phyloP scores from a whole-genome alignment of 306 rosid species.

The Oemleria cerasiformis region DNA sequence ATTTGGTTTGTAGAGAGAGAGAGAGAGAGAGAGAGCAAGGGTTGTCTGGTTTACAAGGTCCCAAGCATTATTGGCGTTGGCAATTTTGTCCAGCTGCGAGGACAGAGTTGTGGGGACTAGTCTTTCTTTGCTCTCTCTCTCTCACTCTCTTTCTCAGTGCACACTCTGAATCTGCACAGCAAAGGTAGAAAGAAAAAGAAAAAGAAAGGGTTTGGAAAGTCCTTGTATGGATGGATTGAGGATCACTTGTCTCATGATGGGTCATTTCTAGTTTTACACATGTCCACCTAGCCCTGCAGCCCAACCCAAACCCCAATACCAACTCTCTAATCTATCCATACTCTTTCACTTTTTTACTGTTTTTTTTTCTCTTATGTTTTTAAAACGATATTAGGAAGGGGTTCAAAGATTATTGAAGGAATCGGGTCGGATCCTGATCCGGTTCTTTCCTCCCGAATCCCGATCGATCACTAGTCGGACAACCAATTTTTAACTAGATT shows the following conservation, averaged over 20 bases:
- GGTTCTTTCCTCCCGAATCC: too few species aligned
- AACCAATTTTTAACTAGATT: too few species aligned
- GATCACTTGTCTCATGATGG: constrained; percentile 36
- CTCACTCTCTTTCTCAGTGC: constrained; percentile 16
- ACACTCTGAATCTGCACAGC: constrained; percentile 22
- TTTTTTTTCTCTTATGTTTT: not conserved
- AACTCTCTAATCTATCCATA: not conserved
- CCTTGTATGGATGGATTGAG: constrained; percentile 42
- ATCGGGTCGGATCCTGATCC: too few species aligned
- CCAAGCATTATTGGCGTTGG: constrained; percentile 93
- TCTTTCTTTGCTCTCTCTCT: constrained; percentile 31
- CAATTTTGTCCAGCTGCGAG: constrained; percentile 80
- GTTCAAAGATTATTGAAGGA: too few species aligned
- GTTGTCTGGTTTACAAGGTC: constrained; percentile 71
- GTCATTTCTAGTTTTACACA: constrained; percentile 32
- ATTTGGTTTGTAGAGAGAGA: not conserved
- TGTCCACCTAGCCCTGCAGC: constrained; percentile 11
- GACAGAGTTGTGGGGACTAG: constrained; percentile 82
- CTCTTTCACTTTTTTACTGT: not conserved
- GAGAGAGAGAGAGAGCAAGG: constrained; percentile 20
- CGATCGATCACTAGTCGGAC: too few species aligned
- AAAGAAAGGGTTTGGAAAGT: constrained; percentile 42
- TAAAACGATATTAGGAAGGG: too few species aligned
- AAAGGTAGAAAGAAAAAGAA: not conserved
- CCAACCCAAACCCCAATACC: constrained; percentile 9